Percentiles rank a stretch among this genome's conserved stretches.
Conservation (phyloP, 768 basidiomycete genomes). For the Cytidiella melzeri region DNA sequence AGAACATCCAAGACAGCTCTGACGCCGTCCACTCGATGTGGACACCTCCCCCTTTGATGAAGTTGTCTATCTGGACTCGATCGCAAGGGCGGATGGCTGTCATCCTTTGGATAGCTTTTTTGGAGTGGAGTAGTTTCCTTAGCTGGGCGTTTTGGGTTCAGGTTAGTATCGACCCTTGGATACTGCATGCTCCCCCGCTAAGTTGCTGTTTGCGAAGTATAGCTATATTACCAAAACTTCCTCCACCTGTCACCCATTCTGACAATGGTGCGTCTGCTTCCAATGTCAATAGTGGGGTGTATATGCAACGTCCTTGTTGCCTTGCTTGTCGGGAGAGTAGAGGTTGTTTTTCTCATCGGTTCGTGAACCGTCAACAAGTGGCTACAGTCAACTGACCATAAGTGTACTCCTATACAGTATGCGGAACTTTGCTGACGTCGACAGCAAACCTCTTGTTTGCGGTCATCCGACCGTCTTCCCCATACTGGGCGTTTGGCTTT, state of each 20-base stretch:
- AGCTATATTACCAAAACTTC: conserved; percentile 75
- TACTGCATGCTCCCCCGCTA: background rate
- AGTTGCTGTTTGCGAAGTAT: background rate
- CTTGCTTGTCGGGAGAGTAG: conserved; percentile 46
- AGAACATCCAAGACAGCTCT: conserved; percentile 24
- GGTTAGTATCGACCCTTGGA: conserved; percentile 23
- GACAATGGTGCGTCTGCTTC: conserved; percentile 61
- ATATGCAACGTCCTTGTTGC: conserved; percentile 63
- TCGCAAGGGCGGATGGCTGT: conserved; percentile 56
- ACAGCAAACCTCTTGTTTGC: conserved; percentile 62
- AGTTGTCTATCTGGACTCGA: conserved; percentile 55
- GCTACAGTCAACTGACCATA: background rate
- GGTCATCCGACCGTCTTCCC: conserved; percentile 44
- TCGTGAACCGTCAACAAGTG: conserved; percentile 12
- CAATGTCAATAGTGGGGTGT: conserved; percentile 64
- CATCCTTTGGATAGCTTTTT: conserved; percentile 56
- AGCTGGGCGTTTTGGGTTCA: conserved; percentile 48
- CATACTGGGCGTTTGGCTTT: conserved; percentile 77
- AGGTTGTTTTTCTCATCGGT: conserved; percentile 56
- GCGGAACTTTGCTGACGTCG: conserved; percentile 55
- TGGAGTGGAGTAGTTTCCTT: conserved; percentile 55
- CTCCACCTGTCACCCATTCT: conserved; percentile 44
- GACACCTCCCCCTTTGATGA: conserved; percentile 61
- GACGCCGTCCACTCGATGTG: conserved; percentile 16
- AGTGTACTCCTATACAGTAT: conserved; percentile 25